Evolutionary conservation across 495 filamentous ascomycete genomes (phyloP), one percentile per base, ranked within the genome.

Genomic region (Margaritispora aquatica): DNA sequence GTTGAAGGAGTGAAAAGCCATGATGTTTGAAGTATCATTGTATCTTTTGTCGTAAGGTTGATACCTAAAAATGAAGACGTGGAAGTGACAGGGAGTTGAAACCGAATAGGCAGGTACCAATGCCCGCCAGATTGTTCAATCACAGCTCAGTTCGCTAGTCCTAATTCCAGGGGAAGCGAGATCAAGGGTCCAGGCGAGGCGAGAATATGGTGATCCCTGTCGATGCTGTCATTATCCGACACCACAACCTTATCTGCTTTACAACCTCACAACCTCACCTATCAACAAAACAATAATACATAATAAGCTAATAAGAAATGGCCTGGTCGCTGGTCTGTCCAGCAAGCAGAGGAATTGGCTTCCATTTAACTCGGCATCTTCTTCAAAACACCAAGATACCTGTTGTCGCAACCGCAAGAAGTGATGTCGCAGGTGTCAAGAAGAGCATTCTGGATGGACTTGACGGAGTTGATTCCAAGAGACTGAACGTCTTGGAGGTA

Each of bases 271-370:
- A 7, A 44, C 38, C 19, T 8, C 38, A 9, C 7, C 38, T n/a
- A 44, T 10, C 38, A 44, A 9, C 11, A 2, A 44, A 44, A 44
- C 38, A 44, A 44, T n/a, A 44, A 44, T 44, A 10, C 19, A n/a
- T 17, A 7, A 44, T 9, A 3, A 15, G 3, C 3, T 17, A 7
- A 44, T 9, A 3, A 15, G 3, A 44, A n/a, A 62, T 65, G 63
- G 52, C 65, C 0, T 67, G 62, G 62, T 60, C 61, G 22, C 66
- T 85, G 2, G 71, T 86, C 23, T 79, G 82, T 20, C 90, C 90
- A 0, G 81, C 88, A 11, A 90, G 86, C 11, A 77, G 88, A 22
- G 90, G 90, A 15, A 83, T 94, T 61, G 89, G 88, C 20, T 78
- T 89, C 62, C 82, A 86, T 24, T 74, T 95, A 17, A 82, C 86